Evolutionary conservation across 129 eudicot genomes (phyloP), one percentile per base, ranked within the genome.

Genomic region (Centaurea solstitialis): DNA sequence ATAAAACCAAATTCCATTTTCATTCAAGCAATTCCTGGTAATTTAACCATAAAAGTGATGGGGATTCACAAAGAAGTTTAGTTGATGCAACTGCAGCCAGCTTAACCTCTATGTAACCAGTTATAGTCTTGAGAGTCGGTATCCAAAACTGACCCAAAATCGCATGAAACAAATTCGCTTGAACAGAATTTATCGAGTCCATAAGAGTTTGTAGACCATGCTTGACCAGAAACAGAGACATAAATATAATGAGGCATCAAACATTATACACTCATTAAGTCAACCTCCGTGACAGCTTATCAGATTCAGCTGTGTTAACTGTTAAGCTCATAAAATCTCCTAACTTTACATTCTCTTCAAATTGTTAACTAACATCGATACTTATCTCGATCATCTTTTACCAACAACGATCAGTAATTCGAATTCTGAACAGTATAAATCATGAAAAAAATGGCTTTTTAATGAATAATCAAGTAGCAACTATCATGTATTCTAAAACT

Each of bases 181-280:
- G 99, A 74, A 93, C 91, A 39, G 89, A 84, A 66, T 93, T 87
- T 73, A 95, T 87, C 1, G 98, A 86, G 75, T 82, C 90, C 35
- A 86, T 87, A 61, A 95, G 99, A 39, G 87, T 83, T 53, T 86
- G 89, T 21, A 84, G 37, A 4, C 93, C 99, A 82, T 95, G 94
- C 77, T 87, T 92, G 78, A 95, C 93, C 82, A 95, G 83, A 77
- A 95, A 90, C 17, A 94, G 94, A 53, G 98, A 92, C 97, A 92
- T 89, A 26, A 95, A 88, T 78, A 95, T 88, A n/a, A 95, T 62
- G 8, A 93, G 82, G 78, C 90, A 89, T 89, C 91, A 88, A 35
- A 82, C 78, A n/a, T n/a, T n/a, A n/a, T n/a, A n/a, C n/a, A n/a
- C n/a, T 41, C 50, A 41, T 43, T 43, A 10, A 43, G 53, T 43